These are phyloP conservation scores for Cyclotella distinguenda DNA, from an alignment of 108 stramenopile species.

Conservation along the genomic window DNA sequence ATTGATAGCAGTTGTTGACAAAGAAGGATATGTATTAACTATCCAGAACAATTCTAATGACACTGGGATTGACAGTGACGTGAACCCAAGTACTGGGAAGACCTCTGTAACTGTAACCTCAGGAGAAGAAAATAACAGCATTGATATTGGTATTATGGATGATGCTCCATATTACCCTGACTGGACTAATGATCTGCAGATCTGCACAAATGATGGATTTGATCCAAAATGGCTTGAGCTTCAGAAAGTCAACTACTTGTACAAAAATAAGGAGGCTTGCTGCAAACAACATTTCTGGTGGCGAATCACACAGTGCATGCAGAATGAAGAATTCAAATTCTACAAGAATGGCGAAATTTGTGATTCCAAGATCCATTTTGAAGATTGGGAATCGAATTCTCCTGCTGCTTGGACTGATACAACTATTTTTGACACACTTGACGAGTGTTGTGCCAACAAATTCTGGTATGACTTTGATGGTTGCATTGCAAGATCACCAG, in stretches of 20 bases:
- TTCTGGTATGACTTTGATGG: constrained; percentile 42
- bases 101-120: constrained; percentile 23
- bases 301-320: constrained; percentile 48
- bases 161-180: constrained; percentile 45
- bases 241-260: constrained; percentile 38
- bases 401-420: constrained; percentile 45
- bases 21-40: constrained; percentile 31
- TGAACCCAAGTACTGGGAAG: constrained; percentile 22
- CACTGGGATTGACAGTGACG: constrained; percentile 30
- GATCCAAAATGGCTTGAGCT: constrained; percentile 37
- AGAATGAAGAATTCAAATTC: constrained; percentile 50
- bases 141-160: constrained; percentile 49
- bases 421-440: constrained; percentile 36
- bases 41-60: constrained; percentile 27
- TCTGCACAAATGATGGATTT: constrained; percentile 49
- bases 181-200: constrained; percentile 37
- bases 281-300: constrained; percentile 47
- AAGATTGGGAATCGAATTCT: constrained; percentile 45
- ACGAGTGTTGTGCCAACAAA: constrained; percentile 36
- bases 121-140: constrained; percentile 27
- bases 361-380: constrained; percentile 42
- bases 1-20: constrained; percentile 12
- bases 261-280: constrained; percentile 44
- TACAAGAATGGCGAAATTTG: constrained; percentile 35
- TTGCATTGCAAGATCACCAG: constrained; percentile 31